phyloP scores from a whole-genome alignment of 345 rosid species.

The Melastoma malabathricum region DNA sequence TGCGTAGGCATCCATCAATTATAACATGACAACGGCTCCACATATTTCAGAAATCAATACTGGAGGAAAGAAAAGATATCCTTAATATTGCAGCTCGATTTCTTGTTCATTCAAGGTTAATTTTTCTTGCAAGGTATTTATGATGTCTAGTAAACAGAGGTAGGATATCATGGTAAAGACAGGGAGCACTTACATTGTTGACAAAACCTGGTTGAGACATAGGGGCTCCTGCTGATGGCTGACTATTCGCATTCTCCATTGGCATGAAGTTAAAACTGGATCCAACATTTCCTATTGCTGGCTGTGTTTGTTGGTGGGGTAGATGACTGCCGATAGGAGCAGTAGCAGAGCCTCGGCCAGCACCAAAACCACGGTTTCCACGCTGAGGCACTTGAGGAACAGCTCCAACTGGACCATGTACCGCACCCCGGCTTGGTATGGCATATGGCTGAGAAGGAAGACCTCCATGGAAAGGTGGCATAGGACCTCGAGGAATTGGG shows the following conservation, averaged over 20 bases:
- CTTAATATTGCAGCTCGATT: conserved; percentile 1
- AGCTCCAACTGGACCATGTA: conserved; percentile 89
- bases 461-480: conserved; percentile 70
- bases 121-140: too few species aligned
- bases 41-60: not conserved
- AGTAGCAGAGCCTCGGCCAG: conserved; percentile 75
- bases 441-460: conserved; percentile 90
- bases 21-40: conserved; percentile 8
- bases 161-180: not conserved
- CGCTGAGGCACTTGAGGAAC: conserved; percentile 82
- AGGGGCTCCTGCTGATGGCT: conserved; percentile 83
- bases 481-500: conserved; percentile 73
- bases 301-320: conserved; percentile 70
- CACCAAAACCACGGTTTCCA: conserved; percentile 75
- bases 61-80: conserved; percentile 1
- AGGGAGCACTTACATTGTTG: conserved; percentile 30
- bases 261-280: conserved; percentile 61
- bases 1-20: conserved; percentile 47
- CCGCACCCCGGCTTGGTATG: conserved; percentile 83
- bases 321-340: conserved; percentile 82
- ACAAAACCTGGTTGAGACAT: conserved; percentile 95
- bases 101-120: too few species aligned
- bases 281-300: conserved; percentile 68
- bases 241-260: conserved; percentile 78
- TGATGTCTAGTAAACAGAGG: not conserved